Evolutionary conservation across 1,139 yeast genomes (phyloP), one percentile per base, ranked within the genome.

Genomic region (Geotrichum histeridarum): DNA sequence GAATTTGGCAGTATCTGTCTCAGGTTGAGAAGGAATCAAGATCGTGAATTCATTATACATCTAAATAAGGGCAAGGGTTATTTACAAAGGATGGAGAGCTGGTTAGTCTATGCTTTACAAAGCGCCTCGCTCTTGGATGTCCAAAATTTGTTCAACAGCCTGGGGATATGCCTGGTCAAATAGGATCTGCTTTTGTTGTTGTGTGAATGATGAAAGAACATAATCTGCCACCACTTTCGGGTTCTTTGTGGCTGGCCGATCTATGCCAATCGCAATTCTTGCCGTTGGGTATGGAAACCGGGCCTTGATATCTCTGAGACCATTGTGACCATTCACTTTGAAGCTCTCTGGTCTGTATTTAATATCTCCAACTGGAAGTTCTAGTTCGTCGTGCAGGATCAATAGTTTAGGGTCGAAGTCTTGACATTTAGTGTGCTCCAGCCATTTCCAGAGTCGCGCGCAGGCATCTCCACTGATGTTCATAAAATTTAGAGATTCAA

Each of bases 301-400:
- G 71, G 14, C 78, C 77, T 41, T 60, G 61, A 33, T 48, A 31
- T 53, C 55, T 59, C 78, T 75, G 45, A 89, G 72, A 0, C 96
- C 96, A 65, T 87, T 88, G 63, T 89, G 96, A 0, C 96, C 96
- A 55, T 89, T 70, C 9, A 82, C 76, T 56, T 87, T 79, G 7
- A 84, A 73, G 1, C 77, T 78, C 18, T 78, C 81, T 37, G 70
- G 73, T 53, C 87, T 73, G 8, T 84, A 66, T 62, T 84, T 85
- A 27, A 81, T 71, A 53, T 79, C 77, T 0, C 96, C 96, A 4
- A 83, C 61, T 0, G 78, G 78, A 11, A 83, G 66, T 57, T 82
- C 84, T 39, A 88, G 68, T 60, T 89, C 96, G 66, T 89, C 96
- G 65, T 87, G 94, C 1, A 88, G 63, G 0, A 89, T 76, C 1